A percentile compares a stretch with the other conserved stretches of the same genome.
Conservation (phyloP, 2,329 filamentous ascomycete species). For the Alternaria brassicae region DNA sequence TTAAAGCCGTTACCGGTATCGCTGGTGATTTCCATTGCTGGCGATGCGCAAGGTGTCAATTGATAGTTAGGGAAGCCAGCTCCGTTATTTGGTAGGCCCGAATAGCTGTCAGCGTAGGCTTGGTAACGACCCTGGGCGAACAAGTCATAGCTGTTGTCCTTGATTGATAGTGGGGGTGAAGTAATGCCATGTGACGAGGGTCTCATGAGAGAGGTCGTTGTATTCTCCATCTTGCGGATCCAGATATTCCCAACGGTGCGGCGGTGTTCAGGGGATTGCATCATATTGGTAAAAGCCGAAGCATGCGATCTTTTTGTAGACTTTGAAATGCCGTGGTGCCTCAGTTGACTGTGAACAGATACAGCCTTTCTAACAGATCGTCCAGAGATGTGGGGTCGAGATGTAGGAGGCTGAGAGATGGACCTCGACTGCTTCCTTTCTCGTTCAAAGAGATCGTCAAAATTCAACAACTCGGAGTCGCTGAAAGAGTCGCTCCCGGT, state of each 20-base stretch:
- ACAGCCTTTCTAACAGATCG: constrained; percentile 37
- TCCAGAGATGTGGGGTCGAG: constrained; percentile 29
- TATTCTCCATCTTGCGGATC: constrained; percentile 58
- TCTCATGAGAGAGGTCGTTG: constrained; percentile 59
- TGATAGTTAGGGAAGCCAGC: constrained; percentile 41
- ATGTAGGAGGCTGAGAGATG: constrained; percentile 45
- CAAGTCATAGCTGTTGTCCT: constrained; percentile 33
- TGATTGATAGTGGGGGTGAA: constrained; percentile 40
- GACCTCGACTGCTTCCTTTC: constrained; percentile 37
- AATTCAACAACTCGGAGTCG: constrained; percentile 42
- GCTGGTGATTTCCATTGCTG: constrained; percentile 34
- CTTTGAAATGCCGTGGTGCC: constrained; percentile 35
- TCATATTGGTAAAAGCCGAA: constrained; percentile 57
- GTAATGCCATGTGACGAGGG: constrained; percentile 43
- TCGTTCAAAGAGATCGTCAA: constrained; percentile 40
- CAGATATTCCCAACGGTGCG: constrained; percentile 58
- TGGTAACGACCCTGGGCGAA: constrained; percentile 28
- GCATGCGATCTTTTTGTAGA: constrained; percentile 26
- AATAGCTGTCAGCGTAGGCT: constrained; percentile 34
- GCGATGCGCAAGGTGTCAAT: constrained; percentile 44
- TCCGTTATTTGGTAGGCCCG: constrained; percentile 23
- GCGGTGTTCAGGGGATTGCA: constrained; percentile 59
- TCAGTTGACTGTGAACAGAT: constrained; percentile 30
- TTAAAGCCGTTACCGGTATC: constrained; percentile 29
- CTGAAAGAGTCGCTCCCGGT: constrained; percentile 41